Percentiles rank a stretch among this genome's conserved stretches.
Conservation (phyloP, 2,329 filamentous ascomycete genomes). For the Bimuria novae-zelandiae region DNA sequence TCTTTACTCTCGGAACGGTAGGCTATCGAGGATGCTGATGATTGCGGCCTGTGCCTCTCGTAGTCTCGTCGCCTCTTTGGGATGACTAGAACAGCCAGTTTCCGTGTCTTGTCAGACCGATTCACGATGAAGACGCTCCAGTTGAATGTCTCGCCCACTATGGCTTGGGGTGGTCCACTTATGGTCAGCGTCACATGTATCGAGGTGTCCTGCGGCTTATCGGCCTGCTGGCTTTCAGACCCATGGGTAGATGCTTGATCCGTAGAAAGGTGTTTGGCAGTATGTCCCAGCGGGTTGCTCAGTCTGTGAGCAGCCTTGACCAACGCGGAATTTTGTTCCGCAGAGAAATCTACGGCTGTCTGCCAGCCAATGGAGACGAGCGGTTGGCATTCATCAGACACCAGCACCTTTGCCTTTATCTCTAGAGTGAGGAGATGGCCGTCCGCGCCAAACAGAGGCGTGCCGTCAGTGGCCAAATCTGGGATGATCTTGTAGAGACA, state of each 20-base stretch:
- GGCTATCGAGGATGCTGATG: slow-evolving; percentile 48
- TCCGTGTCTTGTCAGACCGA: slow-evolving; percentile 64
- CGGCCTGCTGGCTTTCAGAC: slow-evolving; percentile 21
- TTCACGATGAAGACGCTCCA: slow-evolving; percentile 81
- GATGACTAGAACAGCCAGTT: slow-evolving; percentile 71
- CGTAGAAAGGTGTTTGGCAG: slow-evolving; percentile 28
- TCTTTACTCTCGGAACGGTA: slow-evolving; percentile 41
- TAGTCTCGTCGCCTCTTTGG: slow-evolving; percentile 64
- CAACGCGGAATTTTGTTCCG: slow-evolving; percentile 48
- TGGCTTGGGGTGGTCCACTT: slow-evolving; percentile 63
- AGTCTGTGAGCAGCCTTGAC: slow-evolving; percentile 37
- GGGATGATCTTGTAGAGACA: slow-evolving; percentile 70
- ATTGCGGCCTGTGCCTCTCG: slow-evolving; percentile 50
- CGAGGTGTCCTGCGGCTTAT: slow-evolving; percentile 47
- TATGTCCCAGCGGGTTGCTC: slow-evolving; percentile 30
- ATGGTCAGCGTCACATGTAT: slow-evolving; percentile 79
- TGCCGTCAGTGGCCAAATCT: slow-evolving; percentile 50
- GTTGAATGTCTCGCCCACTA: slow-evolving; percentile 68
- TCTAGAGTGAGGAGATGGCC: slow-evolving; percentile 58
- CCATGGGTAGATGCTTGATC: slow-evolving; percentile 36
- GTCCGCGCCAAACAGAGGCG: slow-evolving; percentile 50
- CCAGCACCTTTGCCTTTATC: slow-evolving; percentile 64
- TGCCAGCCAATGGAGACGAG: slow-evolving; percentile 69
- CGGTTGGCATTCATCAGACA: slow-evolving; percentile 63
- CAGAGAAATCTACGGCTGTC: slow-evolving; percentile 70